A percentile compares a stretch with the other conserved stretches of the same genome.
These are phyloP conservation scores for Candida manassasensis DNA, from an alignment of 805 yeast genomes.

Conservation along the genomic window DNA sequence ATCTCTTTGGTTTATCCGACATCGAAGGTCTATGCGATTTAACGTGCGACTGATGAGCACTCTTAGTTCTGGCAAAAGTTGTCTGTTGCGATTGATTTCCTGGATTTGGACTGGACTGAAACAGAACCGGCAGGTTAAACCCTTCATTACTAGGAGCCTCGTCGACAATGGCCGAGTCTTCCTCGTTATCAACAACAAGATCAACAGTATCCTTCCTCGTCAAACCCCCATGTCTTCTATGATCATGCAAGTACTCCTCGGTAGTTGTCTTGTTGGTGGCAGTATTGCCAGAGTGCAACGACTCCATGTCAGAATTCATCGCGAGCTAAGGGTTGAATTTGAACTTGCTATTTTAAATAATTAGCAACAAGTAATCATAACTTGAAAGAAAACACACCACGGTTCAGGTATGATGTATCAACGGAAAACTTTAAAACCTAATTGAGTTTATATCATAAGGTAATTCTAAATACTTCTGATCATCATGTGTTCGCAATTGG, in stretches of 20 bases:
- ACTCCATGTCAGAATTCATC: conserved; percentile 1
- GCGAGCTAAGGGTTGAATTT: not conserved
- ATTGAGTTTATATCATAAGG: conserved; percentile 1
- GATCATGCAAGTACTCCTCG: conserved; percentile 2
- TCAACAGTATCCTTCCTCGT: not conserved
- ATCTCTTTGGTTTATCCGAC: conserved; percentile 2
- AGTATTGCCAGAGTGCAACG: not conserved
- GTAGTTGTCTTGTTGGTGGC: not conserved
- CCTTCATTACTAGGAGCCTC: not conserved
- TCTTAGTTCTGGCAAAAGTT: not conserved
- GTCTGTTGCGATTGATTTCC: not conserved
- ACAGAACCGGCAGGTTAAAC: too few relatives aligned
- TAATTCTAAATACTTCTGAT: not conserved
- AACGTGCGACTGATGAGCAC: not conserved
- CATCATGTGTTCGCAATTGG: too few relatives aligned
- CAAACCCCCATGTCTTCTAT: conserved; percentile 1
- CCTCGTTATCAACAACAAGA: too few relatives aligned
- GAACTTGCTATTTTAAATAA: not conserved
- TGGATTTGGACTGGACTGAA: not conserved
- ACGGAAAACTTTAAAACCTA: too few relatives aligned
- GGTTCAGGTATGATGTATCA: too few relatives aligned
- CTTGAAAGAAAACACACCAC: too few relatives aligned
- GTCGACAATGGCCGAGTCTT: not conserved
- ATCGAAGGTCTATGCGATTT: not conserved
- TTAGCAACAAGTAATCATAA: not conserved